These are phyloP conservation scores for Coemansia sp. DNA, from an alignment of 192 early-diverging fungal species.

Conservation along the genomic window DNA sequence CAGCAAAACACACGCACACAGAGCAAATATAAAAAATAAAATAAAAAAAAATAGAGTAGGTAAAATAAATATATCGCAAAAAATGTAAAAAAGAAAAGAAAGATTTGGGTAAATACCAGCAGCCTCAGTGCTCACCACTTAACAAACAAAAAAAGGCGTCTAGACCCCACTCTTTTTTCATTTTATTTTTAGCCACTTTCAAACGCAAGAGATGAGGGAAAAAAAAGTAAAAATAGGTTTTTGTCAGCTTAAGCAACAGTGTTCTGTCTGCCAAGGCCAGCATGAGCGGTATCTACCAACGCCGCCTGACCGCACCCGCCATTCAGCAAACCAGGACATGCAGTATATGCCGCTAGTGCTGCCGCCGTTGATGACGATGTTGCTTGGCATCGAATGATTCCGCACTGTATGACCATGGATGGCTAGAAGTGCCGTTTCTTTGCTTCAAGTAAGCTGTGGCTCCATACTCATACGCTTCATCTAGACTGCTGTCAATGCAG, in stretches of 20 bases:
- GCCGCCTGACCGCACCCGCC: background rate
- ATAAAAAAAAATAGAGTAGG: background rate
- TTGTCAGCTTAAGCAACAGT: background rate
- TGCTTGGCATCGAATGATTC: too few relatives aligned
- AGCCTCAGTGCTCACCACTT: background rate
- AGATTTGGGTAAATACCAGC: background rate
- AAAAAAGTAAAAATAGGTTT: background rate
- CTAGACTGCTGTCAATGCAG: too few relatives aligned
- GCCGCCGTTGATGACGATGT: too few relatives aligned
- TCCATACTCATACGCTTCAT: too few relatives aligned
- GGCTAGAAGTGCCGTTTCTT: too few relatives aligned
- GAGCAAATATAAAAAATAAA: background rate
- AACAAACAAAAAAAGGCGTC: background rate
- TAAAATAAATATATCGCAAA: constrained; percentile 1
- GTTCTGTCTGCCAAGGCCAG: background rate
- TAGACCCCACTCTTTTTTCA: background rate
- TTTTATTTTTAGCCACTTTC: background rate
- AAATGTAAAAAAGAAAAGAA: background rate
- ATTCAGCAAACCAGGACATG: too few relatives aligned
- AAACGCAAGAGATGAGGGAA: background rate
- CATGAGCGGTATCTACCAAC: background rate
- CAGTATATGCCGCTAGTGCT: too few relatives aligned
- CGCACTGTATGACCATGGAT: too few relatives aligned
- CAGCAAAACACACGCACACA: too few relatives aligned
- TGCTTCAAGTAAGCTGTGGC: too few relatives aligned